phyloP scores from a whole-genome alignment of 148 eudicot species.

The Rhododendron williamsianum region DNA sequence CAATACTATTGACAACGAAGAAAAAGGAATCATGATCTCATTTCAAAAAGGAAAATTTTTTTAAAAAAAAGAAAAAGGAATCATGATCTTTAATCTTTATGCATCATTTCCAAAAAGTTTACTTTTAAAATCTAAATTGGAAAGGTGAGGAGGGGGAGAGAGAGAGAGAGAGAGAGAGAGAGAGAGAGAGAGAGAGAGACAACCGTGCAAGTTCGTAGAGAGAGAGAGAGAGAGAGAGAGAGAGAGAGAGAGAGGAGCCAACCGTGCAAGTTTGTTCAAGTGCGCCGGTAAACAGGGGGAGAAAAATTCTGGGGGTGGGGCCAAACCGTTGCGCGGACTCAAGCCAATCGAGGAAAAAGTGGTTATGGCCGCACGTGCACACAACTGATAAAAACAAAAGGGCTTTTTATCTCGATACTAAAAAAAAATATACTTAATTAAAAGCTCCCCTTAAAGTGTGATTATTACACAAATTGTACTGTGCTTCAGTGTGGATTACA shows the following conservation, averaged over 20 bases:
- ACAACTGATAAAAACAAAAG: neutral
- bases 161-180: neutral
- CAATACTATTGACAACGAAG: neutral
- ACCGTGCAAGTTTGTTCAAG: conserved; percentile 22
- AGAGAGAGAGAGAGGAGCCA: neutral
- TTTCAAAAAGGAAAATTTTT: neutral
- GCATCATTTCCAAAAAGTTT: conserved; percentile 2
- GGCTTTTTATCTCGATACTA: neutral
- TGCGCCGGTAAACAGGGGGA: conserved; percentile 6
- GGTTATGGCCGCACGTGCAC: conserved; percentile 30
- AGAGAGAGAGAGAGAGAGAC: neutral
- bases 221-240: no score
- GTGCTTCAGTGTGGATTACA: neutral
- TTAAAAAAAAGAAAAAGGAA: neutral
- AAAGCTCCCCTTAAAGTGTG: neutral
- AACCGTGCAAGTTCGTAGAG: conserved; percentile 21
- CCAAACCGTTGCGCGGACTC: conserved; percentile 12
- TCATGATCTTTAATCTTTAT: neutral
- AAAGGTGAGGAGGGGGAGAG: neutral
- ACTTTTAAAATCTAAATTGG: neutral
- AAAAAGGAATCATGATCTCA: neutral
- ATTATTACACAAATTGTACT: neutral
- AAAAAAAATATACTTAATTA: neutral
- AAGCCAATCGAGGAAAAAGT: conserved; percentile 19
- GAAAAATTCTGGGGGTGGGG: neutral